These are phyloP conservation scores for Rhizopus sp. DNA, from an alignment of 371 early-diverging fungal genomes.

Conservation along the genomic window DNA sequence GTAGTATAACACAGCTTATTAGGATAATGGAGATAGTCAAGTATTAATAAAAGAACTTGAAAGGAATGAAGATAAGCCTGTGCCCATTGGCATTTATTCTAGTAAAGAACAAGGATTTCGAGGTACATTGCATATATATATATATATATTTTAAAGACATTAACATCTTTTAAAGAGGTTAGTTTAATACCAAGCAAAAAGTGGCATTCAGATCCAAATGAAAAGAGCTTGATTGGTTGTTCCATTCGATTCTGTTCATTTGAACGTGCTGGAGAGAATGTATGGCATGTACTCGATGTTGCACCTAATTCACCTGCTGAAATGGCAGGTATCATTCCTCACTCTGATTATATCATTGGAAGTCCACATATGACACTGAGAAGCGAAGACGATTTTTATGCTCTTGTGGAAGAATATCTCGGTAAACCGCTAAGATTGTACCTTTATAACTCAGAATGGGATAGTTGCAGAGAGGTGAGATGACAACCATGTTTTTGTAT, in stretches of 20 bases:
- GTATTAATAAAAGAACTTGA: constrained; percentile 49
- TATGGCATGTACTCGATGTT: constrained; percentile 75
- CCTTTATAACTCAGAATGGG: constrained; percentile 67
- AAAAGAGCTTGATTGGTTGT: constrained; percentile 55
- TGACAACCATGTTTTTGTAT: not conserved
- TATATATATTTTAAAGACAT: not conserved
- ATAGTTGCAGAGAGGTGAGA: constrained; percentile 64
- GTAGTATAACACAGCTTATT: not conserved
- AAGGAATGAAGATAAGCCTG: constrained; percentile 54
- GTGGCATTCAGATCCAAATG: constrained; percentile 51
- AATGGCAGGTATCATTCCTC: constrained; percentile 64
- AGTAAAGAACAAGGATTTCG: constrained; percentile 67
- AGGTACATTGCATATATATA: constrained; percentile 36
- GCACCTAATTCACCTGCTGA: constrained; percentile 67
- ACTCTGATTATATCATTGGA: constrained; percentile 70
- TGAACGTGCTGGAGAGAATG: constrained; percentile 66
- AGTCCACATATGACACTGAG: constrained; percentile 56
- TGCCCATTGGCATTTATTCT: constrained; percentile 67
- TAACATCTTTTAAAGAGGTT: constrained; percentile 41
- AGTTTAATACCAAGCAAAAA: constrained; percentile 54
- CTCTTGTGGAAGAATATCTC: constrained; percentile 54
- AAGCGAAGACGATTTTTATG: constrained; percentile 65
- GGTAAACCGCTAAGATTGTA: constrained; percentile 61
- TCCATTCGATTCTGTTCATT: constrained; percentile 76
- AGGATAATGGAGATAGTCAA: constrained; percentile 55